phyloP scores from a whole-genome alignment of 169 alveolate genomes.

The Plasmodium cynomolgi region DNA sequence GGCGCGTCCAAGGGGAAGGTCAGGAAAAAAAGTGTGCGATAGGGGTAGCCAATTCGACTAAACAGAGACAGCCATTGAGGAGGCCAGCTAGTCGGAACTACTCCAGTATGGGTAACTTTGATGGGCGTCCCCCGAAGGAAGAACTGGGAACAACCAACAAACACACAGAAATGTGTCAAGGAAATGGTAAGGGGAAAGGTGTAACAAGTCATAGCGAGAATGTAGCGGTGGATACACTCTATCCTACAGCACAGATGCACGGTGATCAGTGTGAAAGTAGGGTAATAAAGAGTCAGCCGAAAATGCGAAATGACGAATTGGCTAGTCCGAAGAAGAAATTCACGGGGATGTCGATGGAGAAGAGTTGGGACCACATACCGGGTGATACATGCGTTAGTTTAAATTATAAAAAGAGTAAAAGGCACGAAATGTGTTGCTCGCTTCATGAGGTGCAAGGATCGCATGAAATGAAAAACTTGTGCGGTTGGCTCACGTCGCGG shows the following conservation, averaged over 20 bases:
- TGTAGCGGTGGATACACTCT: background rate
- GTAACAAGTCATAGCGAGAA: background rate
- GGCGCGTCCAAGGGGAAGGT: background rate
- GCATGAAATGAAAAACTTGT: background rate
- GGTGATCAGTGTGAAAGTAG: background rate
- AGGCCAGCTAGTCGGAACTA: background rate
- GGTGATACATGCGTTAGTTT: background rate
- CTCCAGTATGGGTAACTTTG: background rate
- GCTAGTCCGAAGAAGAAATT: background rate
- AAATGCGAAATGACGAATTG: background rate
- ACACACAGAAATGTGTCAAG: background rate
- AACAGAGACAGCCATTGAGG: background rate
- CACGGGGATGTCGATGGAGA: background rate
- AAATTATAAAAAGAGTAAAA: background rate
- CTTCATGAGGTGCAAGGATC: background rate
- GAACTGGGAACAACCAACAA: background rate
- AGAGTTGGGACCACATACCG: background rate
- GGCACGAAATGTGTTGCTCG: background rate
- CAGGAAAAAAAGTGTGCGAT: background rate
- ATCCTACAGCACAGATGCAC: background rate
- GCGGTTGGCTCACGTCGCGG: background rate
- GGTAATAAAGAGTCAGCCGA: background rate
- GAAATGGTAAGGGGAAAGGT: background rate
- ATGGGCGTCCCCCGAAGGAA: background rate
- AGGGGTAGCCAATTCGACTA: background rate